These are phyloP conservation scores for Suhomyces panamericanus DNA, from an alignment of 1,139 yeast species.

Conservation along the genomic window DNA sequence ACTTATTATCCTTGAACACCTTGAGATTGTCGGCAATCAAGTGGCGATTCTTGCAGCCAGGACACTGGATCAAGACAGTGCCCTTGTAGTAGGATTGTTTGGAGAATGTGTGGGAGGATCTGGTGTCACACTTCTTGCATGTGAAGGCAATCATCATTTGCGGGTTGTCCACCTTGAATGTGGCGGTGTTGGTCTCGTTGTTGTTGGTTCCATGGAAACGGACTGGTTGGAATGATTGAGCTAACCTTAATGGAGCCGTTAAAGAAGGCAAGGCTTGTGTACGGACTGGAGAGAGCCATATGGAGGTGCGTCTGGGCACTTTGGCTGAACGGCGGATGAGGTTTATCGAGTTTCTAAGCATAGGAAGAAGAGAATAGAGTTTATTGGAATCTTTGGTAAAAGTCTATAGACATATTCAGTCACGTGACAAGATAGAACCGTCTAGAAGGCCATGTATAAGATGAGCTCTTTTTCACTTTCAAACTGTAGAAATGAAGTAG, in stretches of 20 bases:
- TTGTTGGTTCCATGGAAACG: conserved; percentile 7
- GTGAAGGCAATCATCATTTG: conserved; percentile 87
- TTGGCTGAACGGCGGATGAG: background rate
- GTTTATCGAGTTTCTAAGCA: background rate
- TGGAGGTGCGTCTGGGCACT: background rate
- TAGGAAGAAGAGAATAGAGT: background rate
- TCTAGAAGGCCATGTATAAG: background rate
- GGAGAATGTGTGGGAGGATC: conserved; percentile 85
- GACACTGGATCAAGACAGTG: conserved; percentile 87
- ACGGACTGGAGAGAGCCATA: background rate
- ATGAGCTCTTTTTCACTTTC: too few relatives aligned
- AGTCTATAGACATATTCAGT: background rate
- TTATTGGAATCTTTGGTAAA: too few relatives aligned
- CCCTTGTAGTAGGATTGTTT: conserved; percentile 90
- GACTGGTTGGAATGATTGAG: conserved; percentile 1
- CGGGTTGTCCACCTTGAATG: conserved; percentile 60
- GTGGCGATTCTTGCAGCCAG: conserved; percentile 85
- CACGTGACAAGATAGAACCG: background rate
- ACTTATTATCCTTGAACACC: conserved; percentile 73
- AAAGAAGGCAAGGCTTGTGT: background rate
- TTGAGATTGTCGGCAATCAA: conserved; percentile 89
- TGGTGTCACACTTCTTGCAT: conserved; percentile 79
- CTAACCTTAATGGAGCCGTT: background rate
- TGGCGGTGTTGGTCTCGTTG: conserved; percentile 8
- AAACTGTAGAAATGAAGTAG: too few relatives aligned